Conservation (phyloP, 805 yeast genomes). For the Komagataella pseudopastoris region DNA sequence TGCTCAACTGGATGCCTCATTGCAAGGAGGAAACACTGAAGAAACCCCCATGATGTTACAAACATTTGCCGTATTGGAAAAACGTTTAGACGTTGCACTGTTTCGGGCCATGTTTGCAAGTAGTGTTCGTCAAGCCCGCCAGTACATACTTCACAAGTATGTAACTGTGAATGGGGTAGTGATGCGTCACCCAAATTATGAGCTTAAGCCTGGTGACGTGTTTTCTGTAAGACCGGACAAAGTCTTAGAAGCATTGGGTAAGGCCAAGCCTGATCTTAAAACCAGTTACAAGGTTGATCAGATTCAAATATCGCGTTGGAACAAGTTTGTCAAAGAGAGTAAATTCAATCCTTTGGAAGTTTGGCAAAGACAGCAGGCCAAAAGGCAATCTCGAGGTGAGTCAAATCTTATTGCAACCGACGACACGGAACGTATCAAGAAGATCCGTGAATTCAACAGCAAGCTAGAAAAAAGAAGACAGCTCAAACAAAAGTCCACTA, state of each 20-base stretch:
- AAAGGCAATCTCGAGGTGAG: constrained; percentile 25
- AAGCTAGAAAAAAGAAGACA: constrained; percentile 23
- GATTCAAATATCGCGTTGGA: constrained; percentile 65
- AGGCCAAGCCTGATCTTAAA: constrained; percentile 63
- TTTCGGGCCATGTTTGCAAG: constrained; percentile 91
- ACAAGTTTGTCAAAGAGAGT: constrained; percentile 51
- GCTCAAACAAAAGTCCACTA: constrained; percentile 16
- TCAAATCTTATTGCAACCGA: constrained; percentile 2
- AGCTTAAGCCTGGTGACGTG: constrained; percentile 73
- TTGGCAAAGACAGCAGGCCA: constrained; percentile 35
- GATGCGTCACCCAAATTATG: constrained; percentile 68
- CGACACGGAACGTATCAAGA: constrained; percentile 2
- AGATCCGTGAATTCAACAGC: constrained; percentile 20
- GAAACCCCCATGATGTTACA: constrained; percentile 80
- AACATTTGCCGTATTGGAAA: constrained; percentile 79
- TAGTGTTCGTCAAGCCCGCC: constrained; percentile 87
- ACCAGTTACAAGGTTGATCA: constrained; percentile 59
- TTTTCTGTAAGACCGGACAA: constrained; percentile 77
- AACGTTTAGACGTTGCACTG: constrained; percentile 78
- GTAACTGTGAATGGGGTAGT: constrained; percentile 78
- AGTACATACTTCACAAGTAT: constrained; percentile 66
- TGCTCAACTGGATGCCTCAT: constrained; percentile 76
- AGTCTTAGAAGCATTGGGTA: constrained; percentile 77
- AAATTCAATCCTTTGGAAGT: constrained; percentile 39
- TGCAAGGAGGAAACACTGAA: constrained; percentile 39